Base-by-base conservation (phyloP, 208 protist genomes). In the Trichomonas vaginalis region DNA sequence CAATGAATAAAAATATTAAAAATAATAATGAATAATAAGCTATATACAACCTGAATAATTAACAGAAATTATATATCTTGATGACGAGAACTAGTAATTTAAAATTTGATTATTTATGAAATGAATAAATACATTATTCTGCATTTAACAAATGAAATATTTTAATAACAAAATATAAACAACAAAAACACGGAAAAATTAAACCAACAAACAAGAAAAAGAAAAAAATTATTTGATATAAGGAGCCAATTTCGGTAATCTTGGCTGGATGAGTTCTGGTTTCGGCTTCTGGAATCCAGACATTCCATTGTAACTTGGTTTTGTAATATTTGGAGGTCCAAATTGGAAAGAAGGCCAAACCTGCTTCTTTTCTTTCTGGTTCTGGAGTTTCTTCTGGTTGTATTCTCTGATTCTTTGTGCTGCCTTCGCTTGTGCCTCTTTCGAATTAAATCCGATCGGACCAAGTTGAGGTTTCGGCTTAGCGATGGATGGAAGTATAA, bases 371-470 rank as follows among this genome's bases (percentile, higher is more conserved):
- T 70, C 56, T 27, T 70, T 70, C 56, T 70, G 56, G 21, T 70
- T 70, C 56, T 70, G 56, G 1, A 70, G 21, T 23, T 88, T 88
- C 82, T 88, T 88, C 40, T 88, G 35, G 15, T 88, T 88, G 39
- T 88, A 88, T 47, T 88, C 82, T 47, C 82, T 88, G 35, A 88
- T 88, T 88, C 82, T 88, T 39, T 88, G 82, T 45, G 82, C 82
- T 17, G 82, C 82, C 40, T 46, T 88, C 40, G 47, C 32, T 9
- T 40, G 35, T 15, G 35, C 35, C 15, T 88, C 82, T 40, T 88
- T 88, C 40, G 39, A 40, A 4, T 32, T 47, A 8, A 45, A 47
- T 21, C 32, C 82, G 14, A 47, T 47, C 15, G 35, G 82, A 12
- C n/a, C 21, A 27, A 70, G 21, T 70, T 70, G 56, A 12, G 56